A percentile compares a stretch with the other conserved stretches of the same genome.
These are phyloP conservation scores for Pachyrhizus erosus DNA, from an alignment of 306 rosid genomes.

Conservation along the genomic window DNA sequence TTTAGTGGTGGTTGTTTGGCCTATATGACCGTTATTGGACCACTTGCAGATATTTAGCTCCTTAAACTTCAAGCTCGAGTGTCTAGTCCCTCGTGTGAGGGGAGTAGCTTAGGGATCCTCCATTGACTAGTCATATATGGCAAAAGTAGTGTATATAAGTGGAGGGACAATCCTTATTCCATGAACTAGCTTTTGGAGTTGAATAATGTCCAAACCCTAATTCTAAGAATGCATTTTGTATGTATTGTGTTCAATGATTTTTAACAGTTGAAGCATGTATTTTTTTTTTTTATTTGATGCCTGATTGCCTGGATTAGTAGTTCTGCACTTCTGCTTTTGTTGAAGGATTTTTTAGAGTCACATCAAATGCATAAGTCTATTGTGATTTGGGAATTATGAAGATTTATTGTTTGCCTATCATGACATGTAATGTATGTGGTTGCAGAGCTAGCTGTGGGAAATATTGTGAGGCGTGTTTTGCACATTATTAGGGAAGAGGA, in stretches of 20 bases:
- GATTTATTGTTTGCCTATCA: constrained; percentile 35
- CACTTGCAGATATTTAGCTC: background rate
- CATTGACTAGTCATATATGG: background rate
- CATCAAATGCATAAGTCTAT: background rate
- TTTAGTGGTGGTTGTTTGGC: background rate
- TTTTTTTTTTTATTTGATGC: constrained; percentile 22
- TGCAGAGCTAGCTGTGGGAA: constrained; percentile 98
- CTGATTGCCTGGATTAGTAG: background rate
- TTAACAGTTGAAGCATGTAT: background rate
- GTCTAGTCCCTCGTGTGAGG: background rate
- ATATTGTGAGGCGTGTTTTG: constrained; percentile 95
- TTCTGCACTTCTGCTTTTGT: constrained; percentile 6
- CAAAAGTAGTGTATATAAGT: background rate
- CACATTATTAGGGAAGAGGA: constrained; percentile 97
- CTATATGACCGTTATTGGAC: background rate
- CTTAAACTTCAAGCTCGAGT: background rate
- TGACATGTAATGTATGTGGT: constrained; percentile 41
- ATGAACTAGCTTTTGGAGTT: background rate
- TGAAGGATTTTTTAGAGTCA: constrained; percentile 13
- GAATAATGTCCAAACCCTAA: background rate
- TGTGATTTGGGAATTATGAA: constrained; percentile 23
- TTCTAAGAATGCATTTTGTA: constrained; percentile 1
- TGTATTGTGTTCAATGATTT: background rate
- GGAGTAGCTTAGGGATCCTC: background rate
- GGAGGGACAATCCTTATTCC: background rate